Base-by-base conservation (phyloP, 257 asterid species). In the Plectranthus barbatus region DNA sequence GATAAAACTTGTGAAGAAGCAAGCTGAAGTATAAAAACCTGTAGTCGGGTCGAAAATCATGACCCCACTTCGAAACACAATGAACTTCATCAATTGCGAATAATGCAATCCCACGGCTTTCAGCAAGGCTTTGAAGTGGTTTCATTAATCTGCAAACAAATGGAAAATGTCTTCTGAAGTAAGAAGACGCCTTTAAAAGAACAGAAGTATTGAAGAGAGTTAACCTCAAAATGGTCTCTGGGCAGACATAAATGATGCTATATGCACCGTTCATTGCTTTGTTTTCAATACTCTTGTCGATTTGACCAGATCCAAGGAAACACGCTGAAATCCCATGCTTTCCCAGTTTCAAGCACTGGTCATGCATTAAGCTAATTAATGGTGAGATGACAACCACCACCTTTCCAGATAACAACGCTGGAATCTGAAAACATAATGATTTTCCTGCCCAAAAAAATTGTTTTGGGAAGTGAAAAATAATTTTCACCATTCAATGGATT, bases 21-120 rank as follows among this genome's bases (percentile, higher is more conserved):
- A 61, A 67, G 56, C 36, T 34, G 55, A 67, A 59, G 54, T 57
- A 66, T 50, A 71, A 33, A 53, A 56, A 87, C 95, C 94, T 84
- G 78, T 87, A 87, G 76, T 76, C 94, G 48, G 95, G 94, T 79
- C 94, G 88, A 76, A 87, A 87, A 79, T 85, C 94, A 74, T 87
- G 95, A 67, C 95, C 94, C 95, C 95, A 87, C 80, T 84, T 84
- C 47, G 95, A 87, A 78, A 87, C 87, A 74, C 95, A 87, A 63
- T 87, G 91, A 56, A 76, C 95, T 79, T 87, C 95, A 69, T 85
- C 94, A 11, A 87, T 76, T 41, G 95, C 95, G 67, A 87, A 81
- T 21, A 84, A 71, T 60, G 91, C 91, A 68, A 87, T 85, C 64
- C 95, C 95, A 55, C 76, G 87, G 59, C 69, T 54, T 75, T 81